Evolutionary conservation across 441 rosid genomes (phyloP), one percentile per base, ranked within the genome.

Genomic region (Bocquillonia castaneifolia): DNA sequence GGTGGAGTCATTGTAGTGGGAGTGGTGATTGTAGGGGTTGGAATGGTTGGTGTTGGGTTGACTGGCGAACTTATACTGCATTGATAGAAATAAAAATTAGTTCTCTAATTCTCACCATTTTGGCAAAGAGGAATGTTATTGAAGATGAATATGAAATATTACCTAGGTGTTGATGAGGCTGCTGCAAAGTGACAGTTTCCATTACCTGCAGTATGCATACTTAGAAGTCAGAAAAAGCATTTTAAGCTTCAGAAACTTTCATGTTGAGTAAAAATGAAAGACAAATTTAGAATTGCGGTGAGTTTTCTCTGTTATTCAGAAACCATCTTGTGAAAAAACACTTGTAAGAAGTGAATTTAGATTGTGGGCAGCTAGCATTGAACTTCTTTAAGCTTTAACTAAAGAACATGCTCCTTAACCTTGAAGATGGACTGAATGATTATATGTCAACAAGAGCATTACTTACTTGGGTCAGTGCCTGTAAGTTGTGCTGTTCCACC

Each of bases 401-500:
- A 10, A 37, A 36, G 28, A 63, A 63, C 18, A 25, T 47, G 18
- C 9, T 47, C 22, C 29, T 29, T 32, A 20, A 29, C 29, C 28
- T 63, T 17, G 1, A 22, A 22, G 25, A 25, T 18, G 25, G 39
- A 50, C 2, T 26, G 9, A 22, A 7, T 22, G 68, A 56, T 55
- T 28, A 45, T 42, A 20, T 26, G 23, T 31, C 36, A 14, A 48
- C 31, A 44, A 55, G 69, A 47, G 7, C 45, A 63, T 29, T 52
- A 66, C 88, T 84, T 92, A 95, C 98, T 95, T 68, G 99, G 99
- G 80, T 92, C 93, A 44, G 92, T 81, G 74, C 67, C 65, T 68
- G 88, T 74, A 67, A 95, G 92, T 63, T 89, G 91, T 64, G 97
- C 95, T 42, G 95, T 69, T 65, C 99, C 99, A 72, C 95, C 97